Evolutionary conservation across 2,329 filamentous ascomycete species (phyloP).

Genomic region (Trichoderma sp.): DNA sequence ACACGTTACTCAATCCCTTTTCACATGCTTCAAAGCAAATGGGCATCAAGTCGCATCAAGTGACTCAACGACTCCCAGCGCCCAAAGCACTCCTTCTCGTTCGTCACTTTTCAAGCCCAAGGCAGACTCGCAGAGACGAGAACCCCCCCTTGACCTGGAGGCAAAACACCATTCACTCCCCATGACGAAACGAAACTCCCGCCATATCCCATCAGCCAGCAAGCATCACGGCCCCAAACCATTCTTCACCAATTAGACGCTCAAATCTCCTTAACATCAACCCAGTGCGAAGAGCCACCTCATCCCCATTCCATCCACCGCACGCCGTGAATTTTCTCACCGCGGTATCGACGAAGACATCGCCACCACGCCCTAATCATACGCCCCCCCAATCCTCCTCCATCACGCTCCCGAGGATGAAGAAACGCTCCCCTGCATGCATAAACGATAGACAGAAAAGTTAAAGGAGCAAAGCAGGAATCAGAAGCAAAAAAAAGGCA

Average conservation of each 20-base stretch:
- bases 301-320: neutral
- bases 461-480: neutral
- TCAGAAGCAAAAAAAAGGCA: too few relatives aligned
- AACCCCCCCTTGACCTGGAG: neutral
- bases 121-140: conserved; percentile 8
- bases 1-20: neutral
- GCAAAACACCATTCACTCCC: neutral
- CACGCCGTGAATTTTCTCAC: neutral
- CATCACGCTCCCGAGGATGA: neutral
- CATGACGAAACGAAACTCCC: neutral
- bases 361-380: conserved; percentile 5
- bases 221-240: neutral
- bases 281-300: conserved; percentile 14
- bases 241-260: conserved; percentile 4
- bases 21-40: neutral
- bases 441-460: too few relatives aligned
- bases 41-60: conserved; percentile 1
- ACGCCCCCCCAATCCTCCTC: conserved; percentile 9
- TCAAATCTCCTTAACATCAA: conserved; percentile 2
- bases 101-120: conserved; percentile 6
- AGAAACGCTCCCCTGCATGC: neutral
- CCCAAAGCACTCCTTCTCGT: neutral
- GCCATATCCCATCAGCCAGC: neutral
- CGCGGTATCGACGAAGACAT: neutral
- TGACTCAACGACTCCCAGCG: neutral